phyloP scores from a whole-genome alignment of 768 basidiomycete species.

The Suillus brevipes region DNA sequence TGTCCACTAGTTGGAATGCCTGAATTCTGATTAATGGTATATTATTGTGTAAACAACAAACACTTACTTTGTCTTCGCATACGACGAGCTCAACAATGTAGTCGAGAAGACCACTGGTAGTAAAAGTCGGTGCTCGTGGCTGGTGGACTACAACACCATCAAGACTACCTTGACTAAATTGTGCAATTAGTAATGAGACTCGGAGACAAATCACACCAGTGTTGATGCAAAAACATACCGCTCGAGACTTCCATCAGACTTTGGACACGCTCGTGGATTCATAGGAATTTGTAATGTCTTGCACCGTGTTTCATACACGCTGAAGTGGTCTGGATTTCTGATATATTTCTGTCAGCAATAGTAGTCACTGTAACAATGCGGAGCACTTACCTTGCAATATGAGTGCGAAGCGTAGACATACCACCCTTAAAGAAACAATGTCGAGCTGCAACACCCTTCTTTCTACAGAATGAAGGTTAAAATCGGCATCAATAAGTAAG shows the following conservation, averaged over 20 bases:
- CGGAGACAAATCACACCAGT: no score
- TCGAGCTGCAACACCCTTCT: neutral
- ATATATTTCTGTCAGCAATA: no score
- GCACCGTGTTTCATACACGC: neutral
- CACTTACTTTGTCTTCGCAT: neutral
- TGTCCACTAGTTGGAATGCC: constrained; percentile 3
- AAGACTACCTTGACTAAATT: neutral
- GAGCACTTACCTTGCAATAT: neutral
- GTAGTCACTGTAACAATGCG: no score
- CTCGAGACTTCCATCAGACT: neutral
- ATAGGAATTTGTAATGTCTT: neutral
- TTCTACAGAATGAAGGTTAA: neutral
- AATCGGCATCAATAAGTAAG: no score
- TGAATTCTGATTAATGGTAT: neutral
- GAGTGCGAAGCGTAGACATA: neutral
- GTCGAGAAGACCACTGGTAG: neutral
- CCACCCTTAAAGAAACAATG: neutral
- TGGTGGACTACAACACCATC: neutral
- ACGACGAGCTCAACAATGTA: neutral
- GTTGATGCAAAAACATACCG: neutral
- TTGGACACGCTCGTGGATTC: neutral
- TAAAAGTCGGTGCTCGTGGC: neutral
- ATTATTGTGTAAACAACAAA: no score
- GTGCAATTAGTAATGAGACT: no score
- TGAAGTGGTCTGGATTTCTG: neutral